Base-by-base conservation (phyloP, 805 yeast species). In the Pichia deserticola region DNA sequence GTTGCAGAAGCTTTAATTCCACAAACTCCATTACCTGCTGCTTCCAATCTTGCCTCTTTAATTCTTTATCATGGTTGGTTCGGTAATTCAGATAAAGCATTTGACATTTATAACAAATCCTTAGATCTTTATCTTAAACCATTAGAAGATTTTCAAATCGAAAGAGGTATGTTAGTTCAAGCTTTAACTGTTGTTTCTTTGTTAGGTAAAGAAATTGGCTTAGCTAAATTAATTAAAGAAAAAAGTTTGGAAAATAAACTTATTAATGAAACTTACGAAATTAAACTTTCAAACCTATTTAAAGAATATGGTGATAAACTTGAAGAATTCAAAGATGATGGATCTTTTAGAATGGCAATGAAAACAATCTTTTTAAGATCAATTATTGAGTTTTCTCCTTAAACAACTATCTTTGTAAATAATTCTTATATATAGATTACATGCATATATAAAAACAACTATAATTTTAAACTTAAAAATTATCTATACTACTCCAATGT, bases 31-130 rank as follows among this genome's bases (percentile, higher is more conserved):
- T 34, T 42, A 11, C 60, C 67, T 7, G 61, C 64, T 1, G 57
- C 63, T 1, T 48, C 48, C 7, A 62, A 60, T 20, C 28, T 59
- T 7, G 62, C 66, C 3, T 55, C 63, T 0, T 48, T 62, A 9
- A 50, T 67, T 7, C 33, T 66, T 8, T 54, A 50, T 13, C 54
- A 62, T 38, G 62, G 63, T 5, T 66, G 62, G 62, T 54, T 63
- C 40, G 68, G 66, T 2, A 49, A 60, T 29, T 49, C 53, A 0
- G 66, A 65, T n/a, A 52, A 53, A 8, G 58, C 70, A 1, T 50
- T 68, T 33, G 66, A 67, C 27, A 53, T 64, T 7, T 68, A 66
- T 55, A 68, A 68, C 47, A 48, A 55, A 28, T 51, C 65, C 7
- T 49, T 63, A 20, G 55, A 59, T 33, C 20, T 57, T 7, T 57